Evolutionary conservation across 2,329 filamentous ascomycete species (phyloP), one percentile per base, ranked within the genome.

Genomic region (Ophiostoma pallidulum): DNA sequence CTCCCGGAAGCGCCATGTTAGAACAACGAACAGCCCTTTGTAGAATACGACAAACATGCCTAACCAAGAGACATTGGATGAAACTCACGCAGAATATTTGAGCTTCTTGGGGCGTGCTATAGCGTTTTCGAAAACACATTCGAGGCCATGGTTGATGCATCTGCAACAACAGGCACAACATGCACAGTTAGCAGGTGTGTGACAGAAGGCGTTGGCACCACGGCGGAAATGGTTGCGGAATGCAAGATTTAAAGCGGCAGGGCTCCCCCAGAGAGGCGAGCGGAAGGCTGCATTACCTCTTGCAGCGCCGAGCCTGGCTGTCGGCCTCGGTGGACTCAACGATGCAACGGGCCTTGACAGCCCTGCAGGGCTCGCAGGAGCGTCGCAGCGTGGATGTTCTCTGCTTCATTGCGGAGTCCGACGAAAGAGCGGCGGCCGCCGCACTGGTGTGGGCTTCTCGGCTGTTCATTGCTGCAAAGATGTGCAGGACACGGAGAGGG

Each of bases 61-160:
- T n/a, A n/a, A n/a, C n/a, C n/a, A n/a, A n/a, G n/a, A n/a, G n/a
- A n/a, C n/a, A n/a, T n/a, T n/a, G n/a, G n/a, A n/a, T n/a, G n/a
- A n/a, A 14, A 53, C 56, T 36, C 47, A 57, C 56, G 53, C 39
- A 4, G 53, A 44, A 16, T 52, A 50, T 12, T 46, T 52, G 26
- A 54, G 52, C 36, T 55, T 54, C 45, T 54, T 57, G 7, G 56
- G 56, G 22, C 56, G 50, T 10, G 56, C 56, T 13, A 58, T 38
- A 3, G 56, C 54, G 13, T 57, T 54, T 31, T 58, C 54, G 48
- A 56, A 58, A 4, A 57, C 52, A 22, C 56, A 58, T 4, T 49
- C 46, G 3, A 53, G 16, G 14, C 47, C 49, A 10, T 57, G 44
- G 35, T 33, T 52, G 8, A 46, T 24, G 18, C 56, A 58, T 10